These are phyloP conservation scores for Yamadazyma pseudoaaseri DNA, from an alignment of 1,139 yeast genomes.

Conservation along the genomic window DNA sequence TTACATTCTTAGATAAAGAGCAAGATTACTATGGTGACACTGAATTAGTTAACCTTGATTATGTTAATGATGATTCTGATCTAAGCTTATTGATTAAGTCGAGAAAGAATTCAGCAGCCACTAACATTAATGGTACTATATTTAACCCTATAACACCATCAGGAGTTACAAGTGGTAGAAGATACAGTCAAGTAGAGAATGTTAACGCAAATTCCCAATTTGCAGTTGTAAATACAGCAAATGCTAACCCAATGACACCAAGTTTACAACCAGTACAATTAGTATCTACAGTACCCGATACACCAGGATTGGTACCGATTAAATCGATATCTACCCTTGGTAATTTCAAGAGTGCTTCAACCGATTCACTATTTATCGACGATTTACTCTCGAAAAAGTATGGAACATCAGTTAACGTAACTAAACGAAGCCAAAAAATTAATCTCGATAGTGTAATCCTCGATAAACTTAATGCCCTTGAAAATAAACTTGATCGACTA, in stretches of 20 bases:
- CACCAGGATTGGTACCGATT: conserved; percentile 16
- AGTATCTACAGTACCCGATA: background rate
- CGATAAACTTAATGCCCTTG: conserved; percentile 12
- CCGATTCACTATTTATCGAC: conserved; percentile 35
- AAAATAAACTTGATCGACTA: conserved; percentile 13
- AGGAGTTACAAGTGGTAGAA: conserved; percentile 9
- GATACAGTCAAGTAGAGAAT: conserved; percentile 19
- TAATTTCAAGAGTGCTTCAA: conserved; percentile 34
- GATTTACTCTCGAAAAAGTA: conserved; percentile 27
- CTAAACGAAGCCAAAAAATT: conserved; percentile 14
- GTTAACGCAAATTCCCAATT: conserved; percentile 17
- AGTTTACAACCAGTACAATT: conserved; percentile 6
- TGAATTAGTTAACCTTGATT: conserved; percentile 24
- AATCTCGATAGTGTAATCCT: conserved; percentile 12
- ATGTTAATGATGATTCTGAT: conserved; percentile 22
- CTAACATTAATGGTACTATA: background rate
- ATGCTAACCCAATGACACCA: conserved; percentile 5
- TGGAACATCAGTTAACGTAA: conserved; percentile 5
- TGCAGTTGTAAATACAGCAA: conserved; percentile 5
- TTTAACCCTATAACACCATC: conserved; percentile 7
- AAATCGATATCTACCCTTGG: conserved; percentile 32
- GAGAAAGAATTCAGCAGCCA: conserved; percentile 21
- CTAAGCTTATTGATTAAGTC: conserved; percentile 22
- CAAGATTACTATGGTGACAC: conserved; percentile 29
- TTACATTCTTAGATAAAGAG: conserved; percentile 33